Percentiles rank a stretch among this genome's conserved stretches.
Conservation (phyloP, 768 basidiomycete species). For the Leccinum subgranulosum region DNA sequence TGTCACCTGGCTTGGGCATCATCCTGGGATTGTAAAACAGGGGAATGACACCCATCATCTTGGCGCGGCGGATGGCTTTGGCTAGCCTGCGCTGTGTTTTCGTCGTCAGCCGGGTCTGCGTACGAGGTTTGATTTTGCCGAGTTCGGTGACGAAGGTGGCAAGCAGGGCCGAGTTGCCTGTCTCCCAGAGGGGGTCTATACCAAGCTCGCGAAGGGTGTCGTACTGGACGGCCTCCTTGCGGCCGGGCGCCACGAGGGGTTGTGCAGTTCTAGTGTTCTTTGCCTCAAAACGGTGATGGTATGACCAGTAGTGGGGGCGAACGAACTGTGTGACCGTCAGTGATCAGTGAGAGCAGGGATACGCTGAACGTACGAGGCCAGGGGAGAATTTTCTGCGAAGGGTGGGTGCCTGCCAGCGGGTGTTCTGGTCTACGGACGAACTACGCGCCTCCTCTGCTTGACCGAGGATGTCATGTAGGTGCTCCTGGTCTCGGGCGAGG, state of each 20-base stretch:
- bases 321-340: constrained; percentile 38
- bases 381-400: constrained; percentile 27
- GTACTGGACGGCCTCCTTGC: constrained; percentile 46
- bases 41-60: constrained; percentile 88
- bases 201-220: constrained; percentile 73
- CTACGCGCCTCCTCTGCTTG: constrained; percentile 23
- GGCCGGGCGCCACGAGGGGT: constrained; percentile 53
- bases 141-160: constrained; percentile 62
- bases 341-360: not conserved
- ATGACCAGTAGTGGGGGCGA: constrained; percentile 42
- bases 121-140: constrained; percentile 76
- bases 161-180: constrained; percentile 58
- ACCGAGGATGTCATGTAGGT: constrained; percentile 22
- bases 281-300: constrained; percentile 34
- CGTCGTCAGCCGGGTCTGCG: constrained; percentile 68
- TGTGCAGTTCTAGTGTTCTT: constrained; percentile 24
- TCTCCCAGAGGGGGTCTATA: constrained; percentile 72
- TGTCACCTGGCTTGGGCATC: constrained; percentile 19
- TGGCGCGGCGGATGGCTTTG: constrained; percentile 85
- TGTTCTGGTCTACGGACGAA: constrained; percentile 7
- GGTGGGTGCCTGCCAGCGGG: constrained; percentile 22
- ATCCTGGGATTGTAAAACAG: constrained; percentile 32
- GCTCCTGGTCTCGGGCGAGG: constrained; percentile 23
- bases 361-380: constrained; percentile 16
- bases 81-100: constrained; percentile 75